phyloP scores from a whole-genome alignment of 192 early-diverging fungal species.

The Backusella mclennaniae region DNA sequence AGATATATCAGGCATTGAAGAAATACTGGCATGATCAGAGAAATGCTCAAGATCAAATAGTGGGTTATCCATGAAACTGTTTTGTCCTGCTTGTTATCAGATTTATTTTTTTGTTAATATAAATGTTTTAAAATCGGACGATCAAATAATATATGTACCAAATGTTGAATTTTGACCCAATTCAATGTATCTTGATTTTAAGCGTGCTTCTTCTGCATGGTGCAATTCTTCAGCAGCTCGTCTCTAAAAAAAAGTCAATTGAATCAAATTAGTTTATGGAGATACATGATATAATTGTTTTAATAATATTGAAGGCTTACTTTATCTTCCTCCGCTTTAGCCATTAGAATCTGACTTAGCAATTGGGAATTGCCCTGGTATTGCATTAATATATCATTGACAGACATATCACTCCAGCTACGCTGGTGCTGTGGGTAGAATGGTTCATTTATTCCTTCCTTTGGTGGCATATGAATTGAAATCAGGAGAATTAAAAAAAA shows the following conservation, averaged over 20 bases:
- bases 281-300: not conserved
- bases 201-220: slow-evolving; percentile 11
- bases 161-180: not conserved
- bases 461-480: slow-evolving; percentile 2
- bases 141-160: not conserved
- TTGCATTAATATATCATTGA: slow-evolving; percentile 9
- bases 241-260: slow-evolving; percentile 4
- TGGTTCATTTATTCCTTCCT: slow-evolving; percentile 9
- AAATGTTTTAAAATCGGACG: not conserved
- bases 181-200: slow-evolving; percentile 8
- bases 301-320: not conserved
- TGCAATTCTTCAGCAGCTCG: slow-evolving; percentile 4
- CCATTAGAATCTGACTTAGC: slow-evolving; percentile 11
- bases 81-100: not conserved
- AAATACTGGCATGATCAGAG: not conserved
- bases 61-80: not conserved
- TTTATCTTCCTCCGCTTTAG: slow-evolving; percentile 16
- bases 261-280: not conserved
- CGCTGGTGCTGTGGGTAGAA: not conserved
- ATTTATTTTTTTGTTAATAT: not conserved
- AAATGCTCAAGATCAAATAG: slow-evolving; percentile 4
- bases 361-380: slow-evolving; percentile 12
- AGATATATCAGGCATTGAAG: not conserved
- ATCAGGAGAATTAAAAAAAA: not conserved
- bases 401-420: slow-evolving; percentile 5